Conservation (phyloP, 352 stramenopile species). For the Peronospora farinosa region DNA sequence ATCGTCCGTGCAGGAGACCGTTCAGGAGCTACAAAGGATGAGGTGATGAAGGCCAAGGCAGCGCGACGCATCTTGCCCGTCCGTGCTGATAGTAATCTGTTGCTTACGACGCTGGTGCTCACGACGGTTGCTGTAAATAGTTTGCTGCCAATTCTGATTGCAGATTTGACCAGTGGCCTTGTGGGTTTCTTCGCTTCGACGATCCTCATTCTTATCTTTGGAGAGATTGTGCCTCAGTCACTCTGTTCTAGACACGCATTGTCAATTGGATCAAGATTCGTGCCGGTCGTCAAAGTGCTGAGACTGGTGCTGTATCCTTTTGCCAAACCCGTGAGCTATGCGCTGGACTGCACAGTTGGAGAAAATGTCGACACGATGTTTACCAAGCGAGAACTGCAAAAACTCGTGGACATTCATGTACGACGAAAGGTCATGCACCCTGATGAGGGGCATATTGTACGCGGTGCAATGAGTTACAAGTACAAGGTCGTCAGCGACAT, state of each 20-base stretch:
- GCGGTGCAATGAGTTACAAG: constrained; percentile 78
- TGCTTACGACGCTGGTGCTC: constrained; percentile 96
- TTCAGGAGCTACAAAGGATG: constrained; percentile 47
- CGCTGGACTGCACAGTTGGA: constrained; percentile 90
- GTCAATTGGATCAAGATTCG: constrained; percentile 42
- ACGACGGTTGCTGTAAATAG: constrained; percentile 97
- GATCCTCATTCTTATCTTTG: constrained; percentile 92
- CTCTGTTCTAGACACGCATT: constrained; percentile 92
- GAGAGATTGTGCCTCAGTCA: constrained; percentile 90
- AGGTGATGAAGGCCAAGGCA: constrained; percentile 41
- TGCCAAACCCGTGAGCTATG: constrained; percentile 84
- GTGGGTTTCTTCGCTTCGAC: constrained; percentile 94
- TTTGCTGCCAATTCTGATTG: constrained; percentile 95
- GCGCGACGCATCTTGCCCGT: constrained; percentile 82
- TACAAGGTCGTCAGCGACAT: constrained; percentile 81
- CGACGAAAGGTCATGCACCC: constrained; percentile 86
- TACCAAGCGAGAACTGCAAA: constrained; percentile 88
- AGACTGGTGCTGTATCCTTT: constrained; percentile 88
- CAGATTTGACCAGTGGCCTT: constrained; percentile 81
- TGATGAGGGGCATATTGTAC: constrained; percentile 94
- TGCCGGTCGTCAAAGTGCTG: constrained; percentile 92
- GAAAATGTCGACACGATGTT: constrained; percentile 95
- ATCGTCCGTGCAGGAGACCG: constrained; percentile 88
- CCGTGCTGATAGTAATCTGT: constrained; percentile 90
- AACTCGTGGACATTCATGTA: constrained; percentile 96